Conservation (phyloP, 1,284 basidiomycete genomes). For the Somion occarium region DNA sequence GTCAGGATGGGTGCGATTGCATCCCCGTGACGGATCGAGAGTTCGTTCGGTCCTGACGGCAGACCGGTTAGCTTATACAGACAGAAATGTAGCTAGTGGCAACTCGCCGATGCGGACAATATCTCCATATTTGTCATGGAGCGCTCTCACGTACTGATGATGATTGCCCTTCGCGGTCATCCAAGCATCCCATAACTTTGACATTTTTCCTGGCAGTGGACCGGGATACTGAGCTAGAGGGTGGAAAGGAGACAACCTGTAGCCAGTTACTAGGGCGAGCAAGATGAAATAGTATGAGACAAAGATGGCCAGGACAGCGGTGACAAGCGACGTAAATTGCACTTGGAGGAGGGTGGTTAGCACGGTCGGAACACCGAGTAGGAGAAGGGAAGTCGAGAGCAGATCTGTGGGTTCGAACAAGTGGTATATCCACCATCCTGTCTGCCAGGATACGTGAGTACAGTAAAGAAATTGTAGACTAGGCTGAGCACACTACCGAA, state of each 20-base stretch:
- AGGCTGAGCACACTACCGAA: too few relatives aligned
- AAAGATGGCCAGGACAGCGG: too few relatives aligned
- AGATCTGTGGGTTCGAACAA: too few relatives aligned
- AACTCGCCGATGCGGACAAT: background rate
- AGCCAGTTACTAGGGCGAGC: background rate
- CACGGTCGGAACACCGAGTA: too few relatives aligned
- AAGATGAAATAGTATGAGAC: background rate
- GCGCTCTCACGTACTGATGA: background rate
- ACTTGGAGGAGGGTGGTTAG: too few relatives aligned
- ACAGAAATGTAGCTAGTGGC: background rate
- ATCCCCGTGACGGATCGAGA: background rate
- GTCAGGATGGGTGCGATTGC: constrained; percentile 8
- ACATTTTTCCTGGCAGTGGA: constrained; percentile 4
- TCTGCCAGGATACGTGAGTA: too few relatives aligned
- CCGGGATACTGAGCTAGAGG: constrained; percentile 12
- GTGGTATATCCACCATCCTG: too few relatives aligned
- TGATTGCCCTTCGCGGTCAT: background rate
- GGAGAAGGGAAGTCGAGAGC: too few relatives aligned
- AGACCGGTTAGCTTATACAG: background rate
- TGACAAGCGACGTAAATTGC: too few relatives aligned
- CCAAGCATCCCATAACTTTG: background rate
- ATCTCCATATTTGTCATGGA: constrained; percentile 1
- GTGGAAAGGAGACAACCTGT: constrained; percentile 13
- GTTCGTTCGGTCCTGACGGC: background rate
- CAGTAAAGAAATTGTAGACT: too few relatives aligned